Evolutionary conservation across 192 early-diverging fungal species (phyloP), one percentile per base, ranked within the genome.

Genomic region (Phlyctochytrium bullatum): DNA sequence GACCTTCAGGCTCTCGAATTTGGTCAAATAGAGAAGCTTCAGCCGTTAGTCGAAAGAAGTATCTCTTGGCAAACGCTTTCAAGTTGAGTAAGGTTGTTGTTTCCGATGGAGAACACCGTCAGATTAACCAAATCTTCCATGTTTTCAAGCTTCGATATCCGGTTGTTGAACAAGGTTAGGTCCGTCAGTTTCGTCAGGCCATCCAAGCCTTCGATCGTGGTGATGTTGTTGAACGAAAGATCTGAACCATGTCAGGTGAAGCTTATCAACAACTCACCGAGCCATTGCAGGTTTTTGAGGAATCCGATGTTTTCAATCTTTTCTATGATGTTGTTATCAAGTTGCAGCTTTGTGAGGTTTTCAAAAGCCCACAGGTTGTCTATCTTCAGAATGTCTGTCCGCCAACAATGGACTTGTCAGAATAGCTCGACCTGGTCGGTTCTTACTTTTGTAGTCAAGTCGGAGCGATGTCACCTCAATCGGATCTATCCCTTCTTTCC

Each of bases 321-420:
- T 67, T 88, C 86, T 50, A 88, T 87, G 65, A 88, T 88, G 63
- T 88, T 88, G 71, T 88, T 88, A 70, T 88, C 86, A 12, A 88
- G 74, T 64, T 88, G 86, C 61, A 88, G 72, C 56, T 85, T 88
- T 12, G 79, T 81, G 40, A 88, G 73, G 63, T 86, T 87, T 61
- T 77, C 72, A 63, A 80, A 84, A 31, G 73, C 73, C 83, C 85
- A 88, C 24, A 88, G 68, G 64, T 88, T 87, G 65, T 88, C 84
- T 40, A 88, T 88, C 52, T 87, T 82, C 25, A 88, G 69, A 50
- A 88, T 87, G 72, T 88, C 86, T 87, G 60, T 2, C 3, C 65
- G 30, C 27, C 4, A 3, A 23, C 27, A 34, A 32, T 0, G 1
- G 0, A 1, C 16, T 57, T 57, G 25, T 10, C 25, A 52, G 29